Conservation (phyloP, 2,329 filamentous ascomycete genomes). For the Phymatotrichopsis omnivora region DNA sequence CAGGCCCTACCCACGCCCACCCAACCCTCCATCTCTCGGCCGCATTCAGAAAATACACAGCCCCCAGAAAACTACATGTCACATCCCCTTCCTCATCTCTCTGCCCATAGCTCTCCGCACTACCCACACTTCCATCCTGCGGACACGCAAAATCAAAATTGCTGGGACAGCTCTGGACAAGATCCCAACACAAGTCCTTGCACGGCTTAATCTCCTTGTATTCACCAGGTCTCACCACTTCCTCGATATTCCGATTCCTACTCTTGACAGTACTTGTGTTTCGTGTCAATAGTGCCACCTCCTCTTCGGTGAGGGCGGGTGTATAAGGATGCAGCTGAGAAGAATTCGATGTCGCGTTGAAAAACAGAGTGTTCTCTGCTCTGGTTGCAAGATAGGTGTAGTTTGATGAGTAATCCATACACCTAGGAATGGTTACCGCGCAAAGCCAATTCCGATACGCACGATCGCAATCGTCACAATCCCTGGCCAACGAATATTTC, state of each 20-base stretch:
- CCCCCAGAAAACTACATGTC: conserved; percentile 38
- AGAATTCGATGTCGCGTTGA: conserved; percentile 49
- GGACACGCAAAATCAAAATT: conserved; percentile 69
- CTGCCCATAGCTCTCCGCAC: conserved; percentile 45
- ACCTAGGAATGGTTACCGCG: conserved; percentile 82
- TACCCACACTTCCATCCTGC: conserved; percentile 35
- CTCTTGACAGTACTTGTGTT: background rate
- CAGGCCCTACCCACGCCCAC: no score
- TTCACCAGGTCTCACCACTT: conserved; percentile 63
- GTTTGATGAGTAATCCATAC: conserved; percentile 63
- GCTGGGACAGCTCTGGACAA: conserved; percentile 77
- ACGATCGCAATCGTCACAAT: conserved; percentile 61
- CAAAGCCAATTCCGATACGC: conserved; percentile 96
- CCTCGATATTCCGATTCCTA: conserved; percentile 64
- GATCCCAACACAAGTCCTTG: conserved; percentile 72
- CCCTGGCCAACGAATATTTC: conserved; percentile 70
- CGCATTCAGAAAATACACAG: conserved; percentile 36
- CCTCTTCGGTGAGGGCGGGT: conserved; percentile 32
- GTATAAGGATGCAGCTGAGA: conserved; percentile 36
- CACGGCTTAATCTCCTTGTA: conserved; percentile 92
- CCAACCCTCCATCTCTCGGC: conserved; percentile 20
- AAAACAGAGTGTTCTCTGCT: conserved; percentile 60
- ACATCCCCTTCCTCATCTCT: conserved; percentile 32
- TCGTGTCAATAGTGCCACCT: conserved; percentile 13
- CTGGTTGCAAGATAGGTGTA: conserved; percentile 53